Evolutionary conservation across 257 asterid genomes (phyloP).

Genomic region (Rubia yunnanensis): DNA sequence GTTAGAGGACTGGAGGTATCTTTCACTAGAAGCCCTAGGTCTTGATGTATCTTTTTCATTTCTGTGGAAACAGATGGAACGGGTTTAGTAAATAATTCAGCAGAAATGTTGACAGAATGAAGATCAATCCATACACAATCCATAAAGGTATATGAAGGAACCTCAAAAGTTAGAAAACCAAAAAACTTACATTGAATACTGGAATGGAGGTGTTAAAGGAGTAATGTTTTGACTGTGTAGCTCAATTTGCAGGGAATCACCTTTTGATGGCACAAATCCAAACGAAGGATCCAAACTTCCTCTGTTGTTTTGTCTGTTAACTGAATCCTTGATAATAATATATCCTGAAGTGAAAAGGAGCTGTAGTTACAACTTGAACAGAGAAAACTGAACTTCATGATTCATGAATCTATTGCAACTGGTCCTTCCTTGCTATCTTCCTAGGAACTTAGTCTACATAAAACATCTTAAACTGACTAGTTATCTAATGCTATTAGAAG

Average conservation of each 20-base stretch:
- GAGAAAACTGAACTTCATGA: background rate
- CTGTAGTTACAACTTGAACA: background rate
- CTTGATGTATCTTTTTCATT: constrained; percentile 35
- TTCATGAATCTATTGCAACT: background rate
- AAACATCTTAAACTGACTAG: background rate
- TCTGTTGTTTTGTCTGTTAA: constrained; percentile 24
- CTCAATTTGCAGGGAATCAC: constrained; percentile 23
- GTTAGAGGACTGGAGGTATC: constrained; percentile 38
- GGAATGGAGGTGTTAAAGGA: constrained; percentile 56
- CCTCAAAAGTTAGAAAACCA: background rate
- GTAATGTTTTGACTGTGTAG: constrained; percentile 31
- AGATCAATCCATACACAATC: background rate
- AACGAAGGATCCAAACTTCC: constrained; percentile 26
- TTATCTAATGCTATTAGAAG: background rate
- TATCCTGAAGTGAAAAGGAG: constrained; percentile 26
- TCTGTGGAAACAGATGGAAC: constrained; percentile 16
- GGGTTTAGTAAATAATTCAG: constrained; percentile 3
- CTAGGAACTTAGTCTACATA: too few relatives aligned
- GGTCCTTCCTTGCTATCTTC: background rate
- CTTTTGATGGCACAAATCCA: constrained; percentile 22
- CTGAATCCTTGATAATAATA: constrained; percentile 24
- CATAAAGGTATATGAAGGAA: background rate
- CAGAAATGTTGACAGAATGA: constrained; percentile 6
- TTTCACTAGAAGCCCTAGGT: constrained; percentile 36
- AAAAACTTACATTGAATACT: constrained; percentile 38